phyloP scores from a whole-genome alignment of 139 green algal species.

The Auxenochlorella pyrenoidosa region DNA sequence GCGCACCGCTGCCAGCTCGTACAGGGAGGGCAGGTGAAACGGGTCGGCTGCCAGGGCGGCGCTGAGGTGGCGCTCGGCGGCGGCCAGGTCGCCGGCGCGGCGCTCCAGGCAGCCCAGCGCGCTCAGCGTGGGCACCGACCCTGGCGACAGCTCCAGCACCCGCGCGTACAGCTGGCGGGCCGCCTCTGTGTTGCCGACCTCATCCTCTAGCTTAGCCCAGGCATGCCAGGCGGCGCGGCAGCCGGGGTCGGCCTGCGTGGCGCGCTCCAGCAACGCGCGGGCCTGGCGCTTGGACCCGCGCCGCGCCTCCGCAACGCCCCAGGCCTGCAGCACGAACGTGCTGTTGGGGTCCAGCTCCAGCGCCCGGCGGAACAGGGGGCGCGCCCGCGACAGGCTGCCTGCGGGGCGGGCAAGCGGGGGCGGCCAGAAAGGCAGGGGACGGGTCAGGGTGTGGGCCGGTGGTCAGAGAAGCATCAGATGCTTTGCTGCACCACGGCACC shows the following conservation, averaged over 20 bases:
- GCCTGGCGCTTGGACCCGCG: slow-evolving; percentile 22
- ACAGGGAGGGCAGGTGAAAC: slow-evolving; percentile 38
- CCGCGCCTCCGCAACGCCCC: slow-evolving; percentile 56
- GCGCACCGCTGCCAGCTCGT: slow-evolving; percentile 50
- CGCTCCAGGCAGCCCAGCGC: slow-evolving; percentile 52
- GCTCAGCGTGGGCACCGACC: slow-evolving; percentile 31
- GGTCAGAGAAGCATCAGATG: neutral
- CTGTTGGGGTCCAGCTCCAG: slow-evolving; percentile 61
- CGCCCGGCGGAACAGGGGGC: slow-evolving; percentile 60
- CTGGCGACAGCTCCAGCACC: slow-evolving; percentile 47
- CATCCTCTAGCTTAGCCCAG: slow-evolving; percentile 57
- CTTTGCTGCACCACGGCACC: too few relatives aligned
- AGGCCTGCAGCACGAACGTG: slow-evolving; percentile 65
- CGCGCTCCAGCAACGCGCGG: slow-evolving; percentile 42
- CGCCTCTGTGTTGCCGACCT: slow-evolving; percentile 36
- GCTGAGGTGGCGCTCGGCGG: slow-evolving; percentile 37
- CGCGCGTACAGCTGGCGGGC: slow-evolving; percentile 53
- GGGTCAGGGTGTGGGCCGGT: neutral
- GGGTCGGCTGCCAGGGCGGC: slow-evolving; percentile 51
- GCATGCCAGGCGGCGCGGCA: slow-evolving; percentile 48
- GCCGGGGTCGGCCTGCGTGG: slow-evolving; percentile 33
- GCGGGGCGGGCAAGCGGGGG: neutral
- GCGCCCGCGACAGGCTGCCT: slow-evolving; percentile 49
- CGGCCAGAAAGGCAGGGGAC: neutral
- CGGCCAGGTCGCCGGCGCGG: slow-evolving; percentile 37